Base-by-base conservation (phyloP, 169 alveolate species). In the Plasmodium relictum region DNA sequence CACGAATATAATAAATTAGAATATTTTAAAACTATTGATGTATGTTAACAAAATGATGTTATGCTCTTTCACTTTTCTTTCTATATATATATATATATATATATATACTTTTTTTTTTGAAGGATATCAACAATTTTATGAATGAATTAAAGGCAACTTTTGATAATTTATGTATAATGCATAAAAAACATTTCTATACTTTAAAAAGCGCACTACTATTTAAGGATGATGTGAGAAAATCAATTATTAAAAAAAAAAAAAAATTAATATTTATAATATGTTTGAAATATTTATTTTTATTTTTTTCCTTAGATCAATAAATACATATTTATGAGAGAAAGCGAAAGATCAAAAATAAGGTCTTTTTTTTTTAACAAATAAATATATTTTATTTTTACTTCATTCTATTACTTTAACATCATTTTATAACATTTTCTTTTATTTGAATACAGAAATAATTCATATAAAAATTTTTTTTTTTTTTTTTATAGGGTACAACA, bases 321-420 rank as follows among this genome's bases (percentile, higher is more conserved):
- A 66, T 78, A 78, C 12, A 78, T 78, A 78, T 78, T 63, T 42
- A 78, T 78, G 89, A 26, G 89, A 2, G 89, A 78, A 18, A 62
- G 89, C 50, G 89, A 78, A 26, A 72, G 89, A 3, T 78, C 89
- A 26, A 63, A 68, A 18, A 78, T 78, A 63, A 78, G 89, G 89
- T 78, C 22, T 61, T 74, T 54, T 9, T 39, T 54, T 12, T 41
- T 56, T 45, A 18, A 14, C 0, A 42, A 62, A 56, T 56, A 24
- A 42, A 61, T 61, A 22, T 61, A 61, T 31, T 16, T 61, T 61
- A 8, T 61, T 22, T 20, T 16, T 16, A 39, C 8, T 66, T 7
- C 39, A 31, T 31, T 31, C 3, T 1, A 31, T 31, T 31, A 2
- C 39, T 31, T 31, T 31, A 18, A 0, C 1, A 12, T 59, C 6